Conservation (phyloP, 257 asterid genomes). For the Leonotis leonurus region DNA sequence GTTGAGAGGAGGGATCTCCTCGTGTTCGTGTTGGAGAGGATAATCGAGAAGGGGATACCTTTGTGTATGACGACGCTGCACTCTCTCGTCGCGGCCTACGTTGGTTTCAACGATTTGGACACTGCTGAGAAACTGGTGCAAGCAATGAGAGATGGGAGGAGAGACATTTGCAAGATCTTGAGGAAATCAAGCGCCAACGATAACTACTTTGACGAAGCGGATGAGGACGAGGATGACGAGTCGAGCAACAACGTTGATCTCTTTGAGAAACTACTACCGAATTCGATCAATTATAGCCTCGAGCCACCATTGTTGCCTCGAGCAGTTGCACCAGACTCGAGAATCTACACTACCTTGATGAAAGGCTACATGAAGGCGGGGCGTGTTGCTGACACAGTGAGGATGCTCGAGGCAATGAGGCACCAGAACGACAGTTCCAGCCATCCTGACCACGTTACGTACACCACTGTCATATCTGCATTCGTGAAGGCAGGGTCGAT, state of each 20-base stretch:
- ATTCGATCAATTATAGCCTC: slow-evolving; percentile 24
- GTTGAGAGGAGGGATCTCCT: slow-evolving; percentile 74
- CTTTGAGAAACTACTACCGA: slow-evolving; percentile 60
- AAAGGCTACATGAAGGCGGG: slow-evolving; percentile 92
- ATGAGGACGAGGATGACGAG: slow-evolving; percentile 20
- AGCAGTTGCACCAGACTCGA: slow-evolving; percentile 52
- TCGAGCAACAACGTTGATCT: slow-evolving; percentile 6
- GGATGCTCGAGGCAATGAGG: slow-evolving; percentile 94
- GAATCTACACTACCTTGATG: slow-evolving; percentile 91
- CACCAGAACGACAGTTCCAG: slow-evolving; percentile 51
- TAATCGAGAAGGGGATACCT: slow-evolving; percentile 41
- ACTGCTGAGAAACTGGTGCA: slow-evolving; percentile 72
- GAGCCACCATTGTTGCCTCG: slow-evolving; percentile 57
- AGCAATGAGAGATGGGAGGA: slow-evolving; percentile 80
- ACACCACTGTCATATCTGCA: slow-evolving; percentile 81
- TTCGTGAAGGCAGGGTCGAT: slow-evolving; percentile 70
- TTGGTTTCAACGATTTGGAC: slow-evolving; percentile 82
- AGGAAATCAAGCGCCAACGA: slow-evolving; percentile 36
- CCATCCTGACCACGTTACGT: slow-evolving; percentile 89
- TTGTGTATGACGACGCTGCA: slow-evolving; percentile 83
- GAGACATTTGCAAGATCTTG: slow-evolving; percentile 67
- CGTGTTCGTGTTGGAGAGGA: slow-evolving; percentile 73
- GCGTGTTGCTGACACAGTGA: slow-evolving; percentile 67
- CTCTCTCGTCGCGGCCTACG: slow-evolving; percentile 88
- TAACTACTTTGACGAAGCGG: slow-evolving; percentile 11